These are phyloP conservation scores for Rhododendron ferrugineum DNA, from an alignment of 148 eudicot species.

Conservation along the genomic window DNA sequence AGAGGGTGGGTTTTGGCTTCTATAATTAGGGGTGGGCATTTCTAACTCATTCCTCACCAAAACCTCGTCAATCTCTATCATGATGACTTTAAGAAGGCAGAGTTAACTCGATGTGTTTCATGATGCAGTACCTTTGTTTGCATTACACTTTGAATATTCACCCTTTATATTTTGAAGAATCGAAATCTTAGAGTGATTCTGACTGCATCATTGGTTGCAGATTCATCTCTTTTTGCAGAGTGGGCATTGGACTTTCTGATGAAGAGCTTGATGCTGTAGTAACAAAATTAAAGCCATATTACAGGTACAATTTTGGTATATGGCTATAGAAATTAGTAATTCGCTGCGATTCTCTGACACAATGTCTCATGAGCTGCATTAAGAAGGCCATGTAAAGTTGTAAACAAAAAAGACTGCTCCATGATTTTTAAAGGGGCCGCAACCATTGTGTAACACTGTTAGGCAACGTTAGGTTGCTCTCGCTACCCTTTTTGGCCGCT, in stretches of 20 bases:
- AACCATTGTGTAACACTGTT: neutral
- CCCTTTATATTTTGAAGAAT: neutral
- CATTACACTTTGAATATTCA: neutral
- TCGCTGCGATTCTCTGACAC: neutral
- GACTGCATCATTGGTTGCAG: conserved; percentile 29
- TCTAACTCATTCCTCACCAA: neutral
- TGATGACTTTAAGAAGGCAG: neutral
- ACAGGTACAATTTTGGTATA: conserved; percentile 34
- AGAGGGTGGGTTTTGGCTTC: conserved; percentile 1
- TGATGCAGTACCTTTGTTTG: neutral
- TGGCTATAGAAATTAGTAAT: neutral
- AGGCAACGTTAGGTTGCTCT: neutral
- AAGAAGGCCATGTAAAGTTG: neutral
- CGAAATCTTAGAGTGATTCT: neutral
- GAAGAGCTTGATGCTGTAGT: conserved; percentile 87
- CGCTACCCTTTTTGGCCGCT: neutral
- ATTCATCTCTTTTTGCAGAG: conserved; percentile 90
- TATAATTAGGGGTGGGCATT: neutral
- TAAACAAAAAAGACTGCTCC: neutral
- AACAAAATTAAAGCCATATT: conserved; percentile 75
- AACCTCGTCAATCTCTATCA: neutral
- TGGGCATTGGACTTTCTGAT: conserved; percentile 90
- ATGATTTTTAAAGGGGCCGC: neutral
- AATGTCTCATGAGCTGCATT: neutral
- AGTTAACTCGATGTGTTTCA: neutral